phyloP scores from a whole-genome alignment of 2,329 filamentous ascomycete genomes.

The Geosmithia flava region DNA sequence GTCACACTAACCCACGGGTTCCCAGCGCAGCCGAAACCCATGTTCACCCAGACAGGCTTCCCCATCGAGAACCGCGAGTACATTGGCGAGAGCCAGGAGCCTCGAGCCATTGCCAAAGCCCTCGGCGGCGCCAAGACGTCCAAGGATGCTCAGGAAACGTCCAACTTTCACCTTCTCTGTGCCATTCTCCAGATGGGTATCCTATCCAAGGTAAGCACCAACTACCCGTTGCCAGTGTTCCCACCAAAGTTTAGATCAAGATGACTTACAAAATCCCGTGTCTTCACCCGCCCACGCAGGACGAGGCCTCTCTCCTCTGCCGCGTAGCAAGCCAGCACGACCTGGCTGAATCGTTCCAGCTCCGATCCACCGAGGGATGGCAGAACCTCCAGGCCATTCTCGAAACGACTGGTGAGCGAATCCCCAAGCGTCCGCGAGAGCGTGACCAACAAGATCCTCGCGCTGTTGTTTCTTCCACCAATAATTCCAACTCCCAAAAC shows the following conservation, averaged over 20 bases:
- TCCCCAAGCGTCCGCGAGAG: slow-evolving; percentile 55
- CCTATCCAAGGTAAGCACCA: slow-evolving; percentile 61
- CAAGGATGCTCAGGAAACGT: slow-evolving; percentile 56
- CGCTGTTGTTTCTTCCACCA: neutral
- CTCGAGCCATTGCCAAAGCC: slow-evolving; percentile 53
- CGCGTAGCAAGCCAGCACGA: slow-evolving; percentile 74
- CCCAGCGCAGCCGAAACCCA: slow-evolving; percentile 64
- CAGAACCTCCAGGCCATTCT: slow-evolving; percentile 86
- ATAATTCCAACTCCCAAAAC: slow-evolving; percentile 6
- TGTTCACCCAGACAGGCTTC: slow-evolving; percentile 65
- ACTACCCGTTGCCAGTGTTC: neutral
- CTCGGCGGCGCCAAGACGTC: slow-evolving; percentile 51
- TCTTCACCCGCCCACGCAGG: slow-evolving; percentile 35
- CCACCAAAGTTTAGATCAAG: no score
- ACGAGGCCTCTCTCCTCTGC: slow-evolving; percentile 79
- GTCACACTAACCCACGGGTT: slow-evolving; percentile 96
- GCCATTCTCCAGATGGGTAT: slow-evolving; percentile 74
- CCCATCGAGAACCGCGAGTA: slow-evolving; percentile 85
- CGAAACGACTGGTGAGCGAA: slow-evolving; percentile 93
- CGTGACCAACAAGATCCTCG: neutral
- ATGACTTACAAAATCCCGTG: neutral
- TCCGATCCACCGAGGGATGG: slow-evolving; percentile 85
- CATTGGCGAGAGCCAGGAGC: slow-evolving; percentile 77
- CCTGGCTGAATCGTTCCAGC: slow-evolving; percentile 65
- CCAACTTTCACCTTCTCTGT: slow-evolving; percentile 89